These are phyloP conservation scores for Hanseniaspora guilliermondii DNA, from an alignment of 805 yeast species.

Conservation along the genomic window DNA sequence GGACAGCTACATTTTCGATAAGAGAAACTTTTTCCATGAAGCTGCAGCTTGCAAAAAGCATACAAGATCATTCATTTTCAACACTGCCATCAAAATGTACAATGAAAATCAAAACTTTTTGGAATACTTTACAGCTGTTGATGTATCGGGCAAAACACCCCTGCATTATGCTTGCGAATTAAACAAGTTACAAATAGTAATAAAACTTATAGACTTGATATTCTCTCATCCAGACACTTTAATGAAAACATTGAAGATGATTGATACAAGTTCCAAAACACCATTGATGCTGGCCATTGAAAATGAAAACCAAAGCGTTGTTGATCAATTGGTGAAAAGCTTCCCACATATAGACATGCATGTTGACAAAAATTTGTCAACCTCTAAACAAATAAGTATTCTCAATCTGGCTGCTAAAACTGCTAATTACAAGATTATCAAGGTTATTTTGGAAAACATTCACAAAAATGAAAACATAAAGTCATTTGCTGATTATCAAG, in stretches of 20 bases:
- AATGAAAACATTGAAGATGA: conserved; percentile 27
- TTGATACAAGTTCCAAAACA: conserved; percentile 67
- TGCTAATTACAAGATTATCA: conserved; percentile 62
- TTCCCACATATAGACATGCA: conserved; percentile 36
- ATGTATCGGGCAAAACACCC: conserved; percentile 66
- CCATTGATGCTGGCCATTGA: conserved; percentile 73
- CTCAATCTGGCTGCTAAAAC: conserved; percentile 79
- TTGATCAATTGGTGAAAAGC: conserved; percentile 34
- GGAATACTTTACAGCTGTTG: conserved; percentile 34
- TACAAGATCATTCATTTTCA: conserved; percentile 23
- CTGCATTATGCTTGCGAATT: conserved; percentile 72
- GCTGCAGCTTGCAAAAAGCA: conserved; percentile 29
- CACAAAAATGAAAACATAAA: conserved; percentile 13
- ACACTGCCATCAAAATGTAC: conserved; percentile 18
- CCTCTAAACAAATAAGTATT: conserved; percentile 35
- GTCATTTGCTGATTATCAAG: conserved; percentile 60
- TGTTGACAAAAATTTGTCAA: conserved; percentile 40
- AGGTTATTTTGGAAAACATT: conserved; percentile 39
- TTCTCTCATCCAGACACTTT: neutral
- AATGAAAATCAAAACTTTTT: conserved; percentile 19
- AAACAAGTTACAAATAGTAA: conserved; percentile 36
- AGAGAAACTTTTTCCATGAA: conserved; percentile 68
- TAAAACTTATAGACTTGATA: conserved; percentile 2
- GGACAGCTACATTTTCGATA: conserved; percentile 35
- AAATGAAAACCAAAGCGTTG: conserved; percentile 46